Percentiles rank a stretch among this genome's conserved stretches.
Conservation (phyloP, 179 eudicot genomes). For the Silene coronaria region DNA sequence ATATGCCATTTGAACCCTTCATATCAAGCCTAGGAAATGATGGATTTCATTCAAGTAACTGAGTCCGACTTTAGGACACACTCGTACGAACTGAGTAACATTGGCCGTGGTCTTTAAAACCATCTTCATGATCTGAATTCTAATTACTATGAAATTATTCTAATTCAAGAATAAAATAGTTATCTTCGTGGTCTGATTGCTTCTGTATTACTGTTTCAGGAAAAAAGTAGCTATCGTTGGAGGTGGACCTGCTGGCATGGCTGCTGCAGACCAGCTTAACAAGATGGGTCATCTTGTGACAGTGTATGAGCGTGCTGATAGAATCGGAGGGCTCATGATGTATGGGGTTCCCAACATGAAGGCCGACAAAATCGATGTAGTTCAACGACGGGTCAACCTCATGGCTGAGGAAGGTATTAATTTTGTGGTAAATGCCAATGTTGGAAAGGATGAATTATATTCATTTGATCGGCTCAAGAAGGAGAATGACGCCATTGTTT, state of each 20-base stretch:
- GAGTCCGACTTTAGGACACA: not conserved
- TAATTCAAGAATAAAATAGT: not conserved
- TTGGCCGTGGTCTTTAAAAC: not conserved
- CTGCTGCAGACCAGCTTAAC: conserved; percentile 97
- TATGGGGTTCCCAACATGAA: conserved; percentile 99
- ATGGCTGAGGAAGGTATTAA: conserved; percentile 79
- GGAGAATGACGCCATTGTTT: conserved; percentile 73
- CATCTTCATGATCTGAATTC: not conserved
- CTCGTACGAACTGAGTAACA: not conserved
- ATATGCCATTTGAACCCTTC: too few species aligned
- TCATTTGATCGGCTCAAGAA: conserved; percentile 59
- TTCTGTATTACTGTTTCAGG: conserved; percentile 35
- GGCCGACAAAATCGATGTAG: conserved; percentile 77
- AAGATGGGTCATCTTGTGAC: conserved; percentile 89
- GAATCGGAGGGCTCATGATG: conserved; percentile 99
- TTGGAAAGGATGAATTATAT: conserved; percentile 70
- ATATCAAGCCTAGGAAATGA: too few species aligned
- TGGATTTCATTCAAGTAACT: too few species aligned
- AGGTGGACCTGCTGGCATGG: conserved; percentile 98
- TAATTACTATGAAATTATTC: not conserved
- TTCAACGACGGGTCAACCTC: conserved; percentile 84
- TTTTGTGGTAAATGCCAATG: conserved; percentile 80
- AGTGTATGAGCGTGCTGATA: conserved; percentile 87
- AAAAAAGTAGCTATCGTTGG: conserved; percentile 80
- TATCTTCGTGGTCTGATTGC: conserved; percentile 8